Conservation (phyloP, 441 rosid genomes). For the Hura crepitans region DNA sequence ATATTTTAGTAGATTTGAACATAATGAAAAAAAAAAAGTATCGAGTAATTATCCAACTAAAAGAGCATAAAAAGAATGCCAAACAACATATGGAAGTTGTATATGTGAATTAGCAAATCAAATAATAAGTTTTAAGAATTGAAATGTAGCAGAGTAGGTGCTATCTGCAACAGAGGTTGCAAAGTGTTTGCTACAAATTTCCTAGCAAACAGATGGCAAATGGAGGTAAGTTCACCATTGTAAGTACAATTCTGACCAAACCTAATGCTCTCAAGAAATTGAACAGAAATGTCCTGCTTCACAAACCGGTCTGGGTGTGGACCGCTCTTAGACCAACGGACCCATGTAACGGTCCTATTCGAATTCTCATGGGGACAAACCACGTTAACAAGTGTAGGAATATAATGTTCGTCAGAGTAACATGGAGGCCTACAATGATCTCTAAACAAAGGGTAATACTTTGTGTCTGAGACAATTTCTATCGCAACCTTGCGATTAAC, state of each 20-base stretch:
- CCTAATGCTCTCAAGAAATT: conserved; percentile 41
- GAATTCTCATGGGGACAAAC: conserved; percentile 40
- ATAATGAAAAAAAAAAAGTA: too few species aligned
- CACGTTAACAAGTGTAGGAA: conserved; percentile 68
- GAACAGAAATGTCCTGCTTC: conserved; percentile 45
- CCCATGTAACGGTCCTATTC: conserved; percentile 76
- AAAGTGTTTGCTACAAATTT: conserved; percentile 69
- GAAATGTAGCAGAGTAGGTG: conserved; percentile 28
- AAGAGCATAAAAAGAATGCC: too few species aligned
- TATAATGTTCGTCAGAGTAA: conserved; percentile 76
- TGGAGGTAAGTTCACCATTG: conserved; percentile 40
- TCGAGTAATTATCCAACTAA: too few species aligned
- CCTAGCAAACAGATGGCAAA: conserved; percentile 63
- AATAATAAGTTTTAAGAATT: neutral
- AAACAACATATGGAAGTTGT: too few species aligned
- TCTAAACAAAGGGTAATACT: conserved; percentile 50
- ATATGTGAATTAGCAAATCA: too few species aligned
- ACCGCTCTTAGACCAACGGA: conserved; percentile 78
- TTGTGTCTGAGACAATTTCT: conserved; percentile 50
- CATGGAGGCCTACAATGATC: conserved; percentile 67
- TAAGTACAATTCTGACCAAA: conserved; percentile 41
- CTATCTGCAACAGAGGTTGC: conserved; percentile 47
- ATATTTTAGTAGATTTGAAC: too few species aligned
- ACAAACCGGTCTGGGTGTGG: conserved; percentile 77
- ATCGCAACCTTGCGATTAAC: conserved; percentile 55